Evolutionary conservation across 306 rosid genomes (phyloP).

Genomic region (Prosopis cineraria): DNA sequence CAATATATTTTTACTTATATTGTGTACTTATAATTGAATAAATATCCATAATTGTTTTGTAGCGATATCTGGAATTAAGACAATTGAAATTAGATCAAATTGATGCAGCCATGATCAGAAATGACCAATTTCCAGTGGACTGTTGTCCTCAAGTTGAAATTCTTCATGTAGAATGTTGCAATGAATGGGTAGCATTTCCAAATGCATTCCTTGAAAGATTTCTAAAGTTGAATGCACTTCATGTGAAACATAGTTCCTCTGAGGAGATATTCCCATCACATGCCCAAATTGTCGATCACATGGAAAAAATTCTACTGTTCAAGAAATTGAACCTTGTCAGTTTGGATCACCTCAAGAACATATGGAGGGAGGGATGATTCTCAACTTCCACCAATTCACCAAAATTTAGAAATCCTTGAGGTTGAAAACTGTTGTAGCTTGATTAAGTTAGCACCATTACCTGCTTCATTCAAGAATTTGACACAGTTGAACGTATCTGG

Average conservation of each 20-base stretch:
- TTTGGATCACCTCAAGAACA: background rate
- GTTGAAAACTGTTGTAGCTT: background rate
- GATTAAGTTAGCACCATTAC: background rate
- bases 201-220: background rate
- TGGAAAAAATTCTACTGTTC: background rate
- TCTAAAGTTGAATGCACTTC: background rate
- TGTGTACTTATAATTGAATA: no score
- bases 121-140: background rate
- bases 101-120: background rate
- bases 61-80: background rate
- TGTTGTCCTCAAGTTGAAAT: background rate
- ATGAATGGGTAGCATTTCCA: background rate
- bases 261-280: conserved; percentile 3
- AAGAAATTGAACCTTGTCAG: background rate
- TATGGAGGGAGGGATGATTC: background rate
- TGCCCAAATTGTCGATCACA: background rate
- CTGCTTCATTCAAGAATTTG: background rate
- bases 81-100: background rate
- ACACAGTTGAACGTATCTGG: background rate
- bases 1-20: no score
- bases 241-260: background rate
- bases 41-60: background rate
- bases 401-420: background rate
- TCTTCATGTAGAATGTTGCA: background rate
- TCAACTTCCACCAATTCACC: background rate